Evolutionary conservation across 2,329 filamentous ascomycete species (phyloP), one percentile per base, ranked within the genome.

Genomic region (Colletotrichum graminicola): DNA sequence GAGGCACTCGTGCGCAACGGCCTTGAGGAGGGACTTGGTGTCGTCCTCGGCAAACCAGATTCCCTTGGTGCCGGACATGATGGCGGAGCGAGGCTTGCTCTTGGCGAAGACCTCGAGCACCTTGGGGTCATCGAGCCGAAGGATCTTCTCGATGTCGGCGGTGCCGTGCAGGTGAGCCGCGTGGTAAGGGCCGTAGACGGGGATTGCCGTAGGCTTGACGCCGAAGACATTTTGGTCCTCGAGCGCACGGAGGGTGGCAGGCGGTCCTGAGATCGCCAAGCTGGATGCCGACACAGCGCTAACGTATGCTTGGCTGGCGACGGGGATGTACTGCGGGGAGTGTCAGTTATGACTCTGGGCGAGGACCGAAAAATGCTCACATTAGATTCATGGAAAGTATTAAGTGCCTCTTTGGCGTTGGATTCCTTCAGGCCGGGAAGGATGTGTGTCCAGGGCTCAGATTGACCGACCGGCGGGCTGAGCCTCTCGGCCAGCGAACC

Each of bases 371-470:
- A 59, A 4, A 63, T 74, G 43, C 82, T 78, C 75, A 88, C 86
- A 75, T 87, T 85, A 56, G 84, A 79, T 70, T 83, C 78, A 79
- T 92, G 87, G 80, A 92, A 93, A n/a, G 84, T 82, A 54, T 80
- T 81, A 12, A 92, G 82, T 18, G 84, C 83, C 52, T 80, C 80
- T 75, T 83, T 84, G 5, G 87, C 87, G 26, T 86, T 82, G 45
- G 83, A 78, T 73, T 90, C 86, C 54, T 82, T 84, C 54, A 86
- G 82, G 55, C 85, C 86, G n/a, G 89, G 84, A 64, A 92, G 84
- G 73, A 92, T 88, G 68, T 88, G 89, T 10, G 91, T 91, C 91
- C 91, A 93, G 76, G 88, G 87, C 74, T 90, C 85, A 21, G 88
- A 88, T 49, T 77, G 77, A n/a, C 81, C 81, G 29, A 61, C 73